These are phyloP conservation scores for Bimuria novae-zelandiae DNA, from an alignment of 2,329 filamentous ascomycete genomes.

Conservation along the genomic window DNA sequence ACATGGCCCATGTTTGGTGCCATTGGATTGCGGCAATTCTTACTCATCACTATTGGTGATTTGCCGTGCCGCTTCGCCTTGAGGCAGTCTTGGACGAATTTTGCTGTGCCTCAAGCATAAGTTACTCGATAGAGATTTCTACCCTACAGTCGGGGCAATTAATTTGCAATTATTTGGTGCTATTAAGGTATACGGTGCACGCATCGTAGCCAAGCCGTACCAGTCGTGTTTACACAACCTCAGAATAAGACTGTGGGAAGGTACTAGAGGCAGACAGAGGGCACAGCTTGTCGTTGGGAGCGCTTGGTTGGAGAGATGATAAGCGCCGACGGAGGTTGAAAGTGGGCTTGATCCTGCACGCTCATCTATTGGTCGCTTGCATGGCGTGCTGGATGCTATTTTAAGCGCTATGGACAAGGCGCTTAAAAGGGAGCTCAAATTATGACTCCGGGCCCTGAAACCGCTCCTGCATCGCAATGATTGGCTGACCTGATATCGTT, in stretches of 20 bases:
- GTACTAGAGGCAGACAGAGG: no score
- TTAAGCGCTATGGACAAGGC: neutral
- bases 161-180: neutral
- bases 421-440: neutral
- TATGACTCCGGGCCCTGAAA: neutral
- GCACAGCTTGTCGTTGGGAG: no score
- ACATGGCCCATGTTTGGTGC: neutral
- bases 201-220: no score
- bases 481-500: neutral
- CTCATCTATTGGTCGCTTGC: neutral
- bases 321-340: neutral
- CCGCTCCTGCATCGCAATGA: neutral
- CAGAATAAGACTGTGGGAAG: no score
- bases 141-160: neutral
- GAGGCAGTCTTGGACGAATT: neutral
- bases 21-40: neutral
- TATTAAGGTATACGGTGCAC: neutral
- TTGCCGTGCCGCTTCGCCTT: neutral
- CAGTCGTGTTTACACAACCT: neutral
- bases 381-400: neutral
- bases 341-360: neutral
- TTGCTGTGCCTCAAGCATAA: neutral
- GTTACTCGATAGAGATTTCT: neutral
- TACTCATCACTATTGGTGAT: neutral
- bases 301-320: neutral